Evolutionary conservation across 305 asterid species (phyloP).

Genomic region (Solanum aculeatissimum): DNA sequence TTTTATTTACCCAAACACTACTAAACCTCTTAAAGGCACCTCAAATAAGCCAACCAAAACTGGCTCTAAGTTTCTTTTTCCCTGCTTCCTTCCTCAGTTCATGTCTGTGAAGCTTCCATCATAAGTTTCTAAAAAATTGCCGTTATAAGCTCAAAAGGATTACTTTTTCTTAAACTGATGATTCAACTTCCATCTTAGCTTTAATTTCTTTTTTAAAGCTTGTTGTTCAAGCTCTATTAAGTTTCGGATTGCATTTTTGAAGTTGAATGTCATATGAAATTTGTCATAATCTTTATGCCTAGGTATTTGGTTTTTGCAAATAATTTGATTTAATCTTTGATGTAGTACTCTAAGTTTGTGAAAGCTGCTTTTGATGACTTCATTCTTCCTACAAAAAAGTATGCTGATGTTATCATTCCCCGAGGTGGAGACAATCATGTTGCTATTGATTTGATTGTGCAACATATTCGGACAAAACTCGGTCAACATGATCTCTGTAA

Average conservation of each 20-base stretch:
- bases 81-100: background rate
- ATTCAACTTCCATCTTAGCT: background rate
- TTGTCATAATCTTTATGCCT: background rate
- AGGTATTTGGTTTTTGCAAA: slow-evolving; percentile 1
- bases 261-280: background rate
- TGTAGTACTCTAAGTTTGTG: slow-evolving; percentile 95
- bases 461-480: slow-evolving; percentile 90
- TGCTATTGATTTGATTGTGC: slow-evolving; percentile 97
- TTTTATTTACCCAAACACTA: background rate
- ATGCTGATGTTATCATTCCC: slow-evolving; percentile 96
- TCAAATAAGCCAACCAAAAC: background rate
- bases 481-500: slow-evolving; percentile 99
- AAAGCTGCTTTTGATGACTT: slow-evolving; percentile 99
- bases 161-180: background rate
- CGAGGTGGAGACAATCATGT: slow-evolving; percentile 99
- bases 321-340: slow-evolving; percentile 8
- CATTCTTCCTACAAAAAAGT: slow-evolving; percentile 93
- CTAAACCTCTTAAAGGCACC: background rate
- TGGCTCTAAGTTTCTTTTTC: background rate
- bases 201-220: background rate
- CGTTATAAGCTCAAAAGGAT: background rate
- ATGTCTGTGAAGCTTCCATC: background rate
- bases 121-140: background rate
- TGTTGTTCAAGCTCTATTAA: background rate
- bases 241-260: background rate